phyloP scores from a whole-genome alignment of 257 asterid species.

The Perilla frutescens region DNA sequence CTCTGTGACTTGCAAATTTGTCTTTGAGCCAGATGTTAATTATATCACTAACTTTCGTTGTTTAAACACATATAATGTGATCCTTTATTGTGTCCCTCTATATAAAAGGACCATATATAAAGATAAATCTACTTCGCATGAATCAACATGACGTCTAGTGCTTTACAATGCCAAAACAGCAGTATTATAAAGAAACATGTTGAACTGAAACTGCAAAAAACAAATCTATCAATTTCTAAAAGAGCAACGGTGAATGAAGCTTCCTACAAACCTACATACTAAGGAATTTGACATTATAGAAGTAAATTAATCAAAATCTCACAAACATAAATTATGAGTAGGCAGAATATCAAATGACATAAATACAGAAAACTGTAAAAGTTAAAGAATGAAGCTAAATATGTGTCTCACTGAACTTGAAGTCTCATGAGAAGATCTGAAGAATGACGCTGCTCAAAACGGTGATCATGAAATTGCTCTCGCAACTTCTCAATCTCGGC shows the following conservation, averaged over 20 bases:
- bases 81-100: not conserved
- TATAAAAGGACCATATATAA: not conserved
- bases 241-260: not conserved
- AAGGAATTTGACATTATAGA: constrained; percentile 4
- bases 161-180: not conserved
- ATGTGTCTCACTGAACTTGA: constrained; percentile 58
- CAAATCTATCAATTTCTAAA: constrained; percentile 6
- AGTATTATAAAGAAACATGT: not conserved
- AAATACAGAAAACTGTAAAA: constrained; percentile 35
- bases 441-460: constrained; percentile 82
- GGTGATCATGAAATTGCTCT: constrained; percentile 55
- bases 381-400: constrained; percentile 1
- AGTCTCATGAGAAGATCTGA: constrained; percentile 89
- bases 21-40: not conserved
- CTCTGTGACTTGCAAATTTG: not conserved
- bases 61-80: not conserved
- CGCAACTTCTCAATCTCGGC: constrained; percentile 77
- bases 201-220: not conserved
- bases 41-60: not conserved
- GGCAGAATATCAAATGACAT: not conserved
- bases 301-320: not conserved
- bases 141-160: too few species aligned
- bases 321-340: constrained; percentile 1
- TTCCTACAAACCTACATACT: not conserved
- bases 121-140: too few species aligned